These are phyloP conservation scores for Pseudopyricularia cyperi DNA, from an alignment of 2,329 filamentous ascomycete genomes.

Conservation along the genomic window DNA sequence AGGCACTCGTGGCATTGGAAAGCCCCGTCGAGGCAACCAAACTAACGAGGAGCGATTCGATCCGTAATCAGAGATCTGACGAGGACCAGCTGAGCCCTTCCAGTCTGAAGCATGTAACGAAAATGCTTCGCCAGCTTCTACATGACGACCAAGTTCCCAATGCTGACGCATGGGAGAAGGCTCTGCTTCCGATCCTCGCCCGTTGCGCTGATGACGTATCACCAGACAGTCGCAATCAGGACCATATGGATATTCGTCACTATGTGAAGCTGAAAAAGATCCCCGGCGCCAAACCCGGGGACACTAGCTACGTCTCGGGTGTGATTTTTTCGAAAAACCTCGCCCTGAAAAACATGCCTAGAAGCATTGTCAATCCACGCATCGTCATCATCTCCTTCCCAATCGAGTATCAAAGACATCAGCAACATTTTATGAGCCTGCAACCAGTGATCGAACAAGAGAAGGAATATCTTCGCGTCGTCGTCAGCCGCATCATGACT, in stretches of 20 bases:
- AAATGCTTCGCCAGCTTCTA: slow-evolving; percentile 71
- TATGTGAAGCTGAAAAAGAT: slow-evolving; percentile 98
- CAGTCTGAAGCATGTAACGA: slow-evolving; percentile 78
- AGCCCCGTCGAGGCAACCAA: slow-evolving; percentile 28
- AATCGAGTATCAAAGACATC: slow-evolving; percentile 88
- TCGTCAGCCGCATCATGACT: slow-evolving; percentile 83
- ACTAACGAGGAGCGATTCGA: slow-evolving; percentile 67
- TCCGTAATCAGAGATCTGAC: slow-evolving; percentile 60
- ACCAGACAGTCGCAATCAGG: slow-evolving; percentile 77
- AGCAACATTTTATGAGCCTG: slow-evolving; percentile 93
- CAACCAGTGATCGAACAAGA: slow-evolving; percentile 96
- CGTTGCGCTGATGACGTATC: slow-evolving; percentile 90
- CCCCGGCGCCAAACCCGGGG: slow-evolving; percentile 74
- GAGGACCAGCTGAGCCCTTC: slow-evolving; percentile 77
- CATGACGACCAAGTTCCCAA: slow-evolving; percentile 64
- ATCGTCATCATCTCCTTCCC: slow-evolving; percentile 91
- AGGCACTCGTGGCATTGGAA: slow-evolving; percentile 36
- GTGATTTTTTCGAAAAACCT: slow-evolving; percentile 97
- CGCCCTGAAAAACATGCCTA: slow-evolving; percentile 89
- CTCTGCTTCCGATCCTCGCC: slow-evolving; percentile 77
- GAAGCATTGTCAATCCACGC: slow-evolving; percentile 69
- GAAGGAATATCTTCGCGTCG: slow-evolving; percentile 79
- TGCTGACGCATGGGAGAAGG: slow-evolving; percentile 71
- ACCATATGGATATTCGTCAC: slow-evolving; percentile 94
- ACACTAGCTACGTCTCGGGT: slow-evolving; percentile 93